Conservation (phyloP, 768 basidiomycete species). For the Mrakia hoshinonis region DNA sequence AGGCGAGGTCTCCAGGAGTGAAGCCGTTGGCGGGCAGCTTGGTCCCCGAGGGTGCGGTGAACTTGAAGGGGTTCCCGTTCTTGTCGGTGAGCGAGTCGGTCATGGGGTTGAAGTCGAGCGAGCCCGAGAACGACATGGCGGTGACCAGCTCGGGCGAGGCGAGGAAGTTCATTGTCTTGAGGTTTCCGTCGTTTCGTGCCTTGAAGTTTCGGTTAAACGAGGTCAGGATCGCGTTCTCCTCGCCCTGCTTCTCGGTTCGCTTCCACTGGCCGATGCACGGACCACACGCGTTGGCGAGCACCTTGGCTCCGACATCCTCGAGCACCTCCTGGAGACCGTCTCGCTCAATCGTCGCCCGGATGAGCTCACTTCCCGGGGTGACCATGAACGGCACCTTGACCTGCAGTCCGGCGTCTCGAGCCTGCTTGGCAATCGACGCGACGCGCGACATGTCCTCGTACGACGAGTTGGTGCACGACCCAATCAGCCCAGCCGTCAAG, state of each 20-base stretch:
- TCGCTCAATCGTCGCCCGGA: conserved; percentile 92
- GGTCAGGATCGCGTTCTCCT: conserved; percentile 92
- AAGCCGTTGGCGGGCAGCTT: conserved; percentile 79
- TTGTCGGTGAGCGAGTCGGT: conserved; percentile 59
- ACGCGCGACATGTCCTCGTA: conserved; percentile 95
- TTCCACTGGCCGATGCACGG: conserved; percentile 99
- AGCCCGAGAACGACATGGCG: conserved; percentile 92
- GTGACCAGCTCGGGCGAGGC: conserved; percentile 95
- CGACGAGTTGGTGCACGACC: conserved; percentile 98
- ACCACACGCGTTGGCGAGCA: conserved; percentile 95
- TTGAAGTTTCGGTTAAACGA: conserved; percentile 96
- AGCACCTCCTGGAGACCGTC: conserved; percentile 75
- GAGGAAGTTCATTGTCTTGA: conserved; percentile 88
- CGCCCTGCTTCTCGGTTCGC: conserved; percentile 71
- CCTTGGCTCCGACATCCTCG: conserved; percentile 82
- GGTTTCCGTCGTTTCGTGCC: conserved; percentile 93
- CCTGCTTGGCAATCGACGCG: conserved; percentile 82
- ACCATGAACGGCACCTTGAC: conserved; percentile 51
- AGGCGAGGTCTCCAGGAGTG: conserved; percentile 56
- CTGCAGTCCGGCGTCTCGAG: conserved; percentile 68
- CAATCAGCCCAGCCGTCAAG: conserved; percentile 82
- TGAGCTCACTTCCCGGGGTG: conserved; percentile 61
- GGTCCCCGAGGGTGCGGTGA: conserved; percentile 71
- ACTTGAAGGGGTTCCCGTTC: conserved; percentile 71
- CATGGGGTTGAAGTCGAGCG: conserved; percentile 84